phyloP scores from a whole-genome alignment of 371 early-diverging fungal genomes.

The Lichtheimia hyalospora region DNA sequence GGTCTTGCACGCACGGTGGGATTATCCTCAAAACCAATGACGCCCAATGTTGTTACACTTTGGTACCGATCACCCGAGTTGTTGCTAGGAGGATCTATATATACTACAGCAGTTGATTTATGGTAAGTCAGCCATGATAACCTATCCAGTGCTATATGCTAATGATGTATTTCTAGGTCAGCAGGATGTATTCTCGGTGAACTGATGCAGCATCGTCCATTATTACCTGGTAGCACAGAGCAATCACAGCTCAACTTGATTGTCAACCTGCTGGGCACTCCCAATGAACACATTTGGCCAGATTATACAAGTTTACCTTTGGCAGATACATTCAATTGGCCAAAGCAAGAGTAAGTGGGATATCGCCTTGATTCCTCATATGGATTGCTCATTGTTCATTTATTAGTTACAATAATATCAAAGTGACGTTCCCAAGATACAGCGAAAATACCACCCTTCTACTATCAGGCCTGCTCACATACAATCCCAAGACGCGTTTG shows the following conservation, averaged over 20 bases:
- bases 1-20: conserved; percentile 83
- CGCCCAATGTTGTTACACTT: conserved; percentile 93
- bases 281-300: conserved; percentile 81
- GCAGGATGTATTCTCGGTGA: conserved; percentile 90
- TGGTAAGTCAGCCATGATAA: conserved; percentile 58
- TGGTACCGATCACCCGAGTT: conserved; percentile 97
- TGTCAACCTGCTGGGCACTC: conserved; percentile 75
- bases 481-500: conserved; percentile 77
- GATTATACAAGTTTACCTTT: conserved; percentile 67
- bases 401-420: conserved; percentile 56
- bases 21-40: conserved; percentile 72
- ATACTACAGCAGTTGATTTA: conserved; percentile 86
- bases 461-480: conserved; percentile 75
- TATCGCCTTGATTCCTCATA: not conserved
- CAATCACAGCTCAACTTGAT: conserved; percentile 75
- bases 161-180: conserved; percentile 26
- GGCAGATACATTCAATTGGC: conserved; percentile 45
- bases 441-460: conserved; percentile 68
- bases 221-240: conserved; percentile 87
- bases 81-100: conserved; percentile 75
- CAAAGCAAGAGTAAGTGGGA: conserved; percentile 52
- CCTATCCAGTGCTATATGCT: not conserved
- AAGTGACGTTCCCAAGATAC: conserved; percentile 58
- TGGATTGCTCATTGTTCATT: not conserved
- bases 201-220: conserved; percentile 67